Conservation (phyloP, 805 yeast genomes). For the Spathaspora sp. region DNA sequence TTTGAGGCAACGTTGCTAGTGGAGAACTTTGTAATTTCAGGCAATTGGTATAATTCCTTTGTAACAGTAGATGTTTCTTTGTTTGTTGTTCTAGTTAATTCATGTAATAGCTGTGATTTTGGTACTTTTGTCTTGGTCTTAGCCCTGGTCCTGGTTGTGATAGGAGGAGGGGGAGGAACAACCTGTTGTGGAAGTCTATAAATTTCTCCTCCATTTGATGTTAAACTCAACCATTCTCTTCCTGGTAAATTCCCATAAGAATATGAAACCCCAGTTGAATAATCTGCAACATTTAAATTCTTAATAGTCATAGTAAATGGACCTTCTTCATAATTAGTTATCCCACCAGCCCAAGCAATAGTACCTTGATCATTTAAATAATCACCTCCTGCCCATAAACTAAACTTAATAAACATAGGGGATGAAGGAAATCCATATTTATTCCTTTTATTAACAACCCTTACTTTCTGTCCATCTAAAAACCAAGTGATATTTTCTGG, state of each 20-base stretch:
- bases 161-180: background rate
- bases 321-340: slow-evolving; percentile 23
- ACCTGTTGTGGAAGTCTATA: background rate
- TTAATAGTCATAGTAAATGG: slow-evolving; percentile 32
- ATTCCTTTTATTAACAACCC: slow-evolving; percentile 17
- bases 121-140: background rate
- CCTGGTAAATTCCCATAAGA: slow-evolving; percentile 20
- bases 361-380: slow-evolving; percentile 30
- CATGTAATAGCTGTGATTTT: background rate
- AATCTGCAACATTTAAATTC: slow-evolving; percentile 21
- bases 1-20: background rate
- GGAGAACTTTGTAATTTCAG: background rate
- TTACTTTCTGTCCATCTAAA: slow-evolving; percentile 23
- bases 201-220: slow-evolving; percentile 11
- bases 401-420: slow-evolving; percentile 33
- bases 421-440: slow-evolving; percentile 30
- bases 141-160: background rate
- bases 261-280: slow-evolving; percentile 25
- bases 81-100: background rate
- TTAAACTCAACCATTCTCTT: slow-evolving; percentile 14
- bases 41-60: background rate
- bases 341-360: slow-evolving; percentile 39
- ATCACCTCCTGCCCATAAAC: slow-evolving; percentile 44
- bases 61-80: background rate
- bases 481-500: slow-evolving; percentile 26